Evolutionary conservation across 164 flowering plant genomes (phyloP), one percentile per base, ranked within the genome.

Genomic region (Magnolia kwangsiensis): DNA sequence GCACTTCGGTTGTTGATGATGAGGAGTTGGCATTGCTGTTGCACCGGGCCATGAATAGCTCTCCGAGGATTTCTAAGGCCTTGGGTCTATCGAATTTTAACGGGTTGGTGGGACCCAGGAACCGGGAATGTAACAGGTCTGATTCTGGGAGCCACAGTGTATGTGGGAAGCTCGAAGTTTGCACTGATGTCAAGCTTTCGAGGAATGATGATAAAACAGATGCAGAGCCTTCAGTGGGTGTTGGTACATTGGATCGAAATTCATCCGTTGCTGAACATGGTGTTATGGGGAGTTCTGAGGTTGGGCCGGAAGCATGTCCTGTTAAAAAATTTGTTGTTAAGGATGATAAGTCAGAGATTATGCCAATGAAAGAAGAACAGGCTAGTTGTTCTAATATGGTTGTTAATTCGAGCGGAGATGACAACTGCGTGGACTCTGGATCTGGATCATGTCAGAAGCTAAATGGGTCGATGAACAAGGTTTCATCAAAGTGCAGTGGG

Each of bases 31-130:
- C 92, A 1, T 21, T 83, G 72, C 80, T 59, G 80, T 81, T 89
- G 85, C 90, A 86, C 74, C 77, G 88, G 11, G 84, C 80, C 0
- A 82, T 90, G 76, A 89, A 88, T 77, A 80, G 90, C 81, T 89
- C 93, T 0, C 87, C 87, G 0, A 86, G 92, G 79, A 84, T 87
- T 74, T 80, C 80, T 7, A 86, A 75, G 81, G 77, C 77, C 68
- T 64, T 72, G 49, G 31, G 84, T 37, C 70, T 63, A 20, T 45
- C 51, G 50, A 80, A 80, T 72, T 64, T 63, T 3, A 74, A 75
- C 16, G 23, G 23, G 72, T 65, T 79, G 50, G 71, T 50, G 76
- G 64, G 65, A 71, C 50, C 50, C 14, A 79, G 66, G 77, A 65
- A 20, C 19, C 1, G 18, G 61, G 51, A 31, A 0, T 70, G 49